Evolutionary conservation across 257 asterid genomes (phyloP).

Genomic region (Marsdenia floribunda): DNA sequence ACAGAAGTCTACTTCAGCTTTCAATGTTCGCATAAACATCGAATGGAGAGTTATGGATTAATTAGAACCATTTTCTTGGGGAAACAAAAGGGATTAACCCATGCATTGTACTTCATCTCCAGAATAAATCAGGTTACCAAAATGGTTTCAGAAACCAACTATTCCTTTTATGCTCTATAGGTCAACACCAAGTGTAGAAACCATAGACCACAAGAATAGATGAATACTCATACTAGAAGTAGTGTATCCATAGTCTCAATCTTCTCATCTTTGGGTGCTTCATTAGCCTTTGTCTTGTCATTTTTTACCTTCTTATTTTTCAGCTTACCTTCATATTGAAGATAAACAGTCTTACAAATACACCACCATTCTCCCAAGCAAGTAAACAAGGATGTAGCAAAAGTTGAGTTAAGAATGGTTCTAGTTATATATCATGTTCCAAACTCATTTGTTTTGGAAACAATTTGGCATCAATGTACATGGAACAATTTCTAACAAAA

Average conservation of each 20-base stretch:
- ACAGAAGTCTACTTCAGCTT: neutral
- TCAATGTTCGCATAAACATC: neutral
- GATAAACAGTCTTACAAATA: neutral
- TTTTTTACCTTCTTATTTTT: slow-evolving; percentile 48
- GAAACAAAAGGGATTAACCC: neutral
- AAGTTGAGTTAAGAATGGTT: neutral
- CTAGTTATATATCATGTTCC: neutral
- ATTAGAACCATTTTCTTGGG: too few relatives aligned
- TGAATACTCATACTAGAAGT: slow-evolving; percentile 51
- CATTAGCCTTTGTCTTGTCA: slow-evolving; percentile 44
- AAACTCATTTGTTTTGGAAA: neutral
- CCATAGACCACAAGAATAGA: slow-evolving; percentile 5
- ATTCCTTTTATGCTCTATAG: neutral
- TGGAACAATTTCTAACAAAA: neutral
- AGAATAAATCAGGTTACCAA: neutral
- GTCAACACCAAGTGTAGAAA: neutral
- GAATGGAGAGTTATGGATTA: neutral
- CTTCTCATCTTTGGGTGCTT: slow-evolving; percentile 51
- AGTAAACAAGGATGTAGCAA: neutral
- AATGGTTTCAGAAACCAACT: neutral
- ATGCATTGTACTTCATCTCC: neutral
- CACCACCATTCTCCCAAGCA: neutral
- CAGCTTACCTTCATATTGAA: slow-evolving; percentile 46
- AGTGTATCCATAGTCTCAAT: slow-evolving; percentile 62
- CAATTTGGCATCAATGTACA: neutral